These are phyloP conservation scores for Candida tammaniensis DNA, from an alignment of 805 yeast genomes.

Conservation along the genomic window DNA sequence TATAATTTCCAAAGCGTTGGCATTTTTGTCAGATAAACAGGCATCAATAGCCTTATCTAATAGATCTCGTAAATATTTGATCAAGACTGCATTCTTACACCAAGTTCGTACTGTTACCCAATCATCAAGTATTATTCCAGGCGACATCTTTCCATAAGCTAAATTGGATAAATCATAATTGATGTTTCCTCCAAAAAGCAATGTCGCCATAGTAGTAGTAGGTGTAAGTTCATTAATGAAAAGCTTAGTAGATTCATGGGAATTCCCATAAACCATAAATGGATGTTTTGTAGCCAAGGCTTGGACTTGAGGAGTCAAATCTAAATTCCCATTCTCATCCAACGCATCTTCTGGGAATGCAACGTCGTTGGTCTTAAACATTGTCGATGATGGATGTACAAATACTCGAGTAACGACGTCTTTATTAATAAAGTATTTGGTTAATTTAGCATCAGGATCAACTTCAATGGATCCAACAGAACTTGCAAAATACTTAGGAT, in stretches of 20 bases:
- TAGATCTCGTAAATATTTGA: conserved; percentile 63
- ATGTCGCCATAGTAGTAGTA: conserved; percentile 62
- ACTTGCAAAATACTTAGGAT: conserved; percentile 67
- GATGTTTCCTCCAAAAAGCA: conserved; percentile 80
- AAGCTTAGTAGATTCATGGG: conserved; percentile 63
- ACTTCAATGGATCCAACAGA: conserved; percentile 77
- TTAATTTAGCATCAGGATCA: conserved; percentile 68
- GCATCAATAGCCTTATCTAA: conserved; percentile 67
- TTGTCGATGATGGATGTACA: conserved; percentile 80
- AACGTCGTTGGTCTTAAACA: conserved; percentile 44
- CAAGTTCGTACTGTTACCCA: conserved; percentile 92
- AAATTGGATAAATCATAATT: conserved; percentile 50
- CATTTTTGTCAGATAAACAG: too few species aligned
- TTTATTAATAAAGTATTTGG: conserved; percentile 6
- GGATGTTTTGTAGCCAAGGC: conserved; percentile 32
- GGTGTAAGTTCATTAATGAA: conserved; percentile 81
- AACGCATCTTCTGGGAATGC: conserved; percentile 15
- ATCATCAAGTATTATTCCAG: conserved; percentile 82
- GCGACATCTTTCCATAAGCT: conserved; percentile 46
- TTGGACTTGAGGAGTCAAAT: conserved; percentile 38
- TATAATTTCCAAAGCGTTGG: conserved; percentile 1
- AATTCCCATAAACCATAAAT: conserved; percentile 61
- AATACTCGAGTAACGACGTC: conserved; percentile 61
- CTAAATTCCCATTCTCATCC: conserved; percentile 27
- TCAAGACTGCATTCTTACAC: conserved; percentile 89